Percentiles rank a stretch among this genome's conserved stretches.
Evolutionary conservation across 495 filamentous ascomycete species (phyloP).

Genomic region (Pyrenopolyporus hunteri): DNA sequence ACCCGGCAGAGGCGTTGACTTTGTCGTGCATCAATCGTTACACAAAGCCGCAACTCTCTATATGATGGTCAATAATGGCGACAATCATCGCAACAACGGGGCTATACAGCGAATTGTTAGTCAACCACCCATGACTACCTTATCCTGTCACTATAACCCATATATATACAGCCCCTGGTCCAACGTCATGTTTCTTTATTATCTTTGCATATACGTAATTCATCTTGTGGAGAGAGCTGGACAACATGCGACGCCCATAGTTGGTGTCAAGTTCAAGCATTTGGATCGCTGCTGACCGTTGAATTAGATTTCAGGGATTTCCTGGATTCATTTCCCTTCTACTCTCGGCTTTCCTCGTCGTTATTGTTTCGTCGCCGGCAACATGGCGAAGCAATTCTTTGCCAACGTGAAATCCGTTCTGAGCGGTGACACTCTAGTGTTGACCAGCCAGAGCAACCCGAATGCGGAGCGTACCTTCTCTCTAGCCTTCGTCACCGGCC

Average conservation of each 20-base stretch:
- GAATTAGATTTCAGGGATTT: constrained; percentile 13
- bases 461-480: constrained; percentile 82
- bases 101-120: not conserved
- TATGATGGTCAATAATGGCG: constrained; percentile 4
- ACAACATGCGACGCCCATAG: too few species aligned
- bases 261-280: not conserved
- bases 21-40: constrained; percentile 9
- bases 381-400: constrained; percentile 52
- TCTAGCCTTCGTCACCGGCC: constrained; percentile 88
- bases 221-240: not conserved
- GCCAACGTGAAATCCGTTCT: constrained; percentile 92
- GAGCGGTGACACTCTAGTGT: constrained; percentile 88
- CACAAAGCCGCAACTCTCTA: constrained; percentile 1
- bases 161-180: not conserved
- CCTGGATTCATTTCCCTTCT: constrained; percentile 32
- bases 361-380: constrained; percentile 26
- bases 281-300: constrained; percentile 12
- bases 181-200: constrained; percentile 2
- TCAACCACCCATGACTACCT: not conserved
- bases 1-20: not conserved
- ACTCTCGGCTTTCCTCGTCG: not conserved
- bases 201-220: not conserved
- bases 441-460: constrained; percentile 75
- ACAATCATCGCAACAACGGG: not conserved
- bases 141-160: not conserved